phyloP scores from a whole-genome alignment of 2,329 filamentous ascomycete genomes.

The Cyphellophora europaea region DNA sequence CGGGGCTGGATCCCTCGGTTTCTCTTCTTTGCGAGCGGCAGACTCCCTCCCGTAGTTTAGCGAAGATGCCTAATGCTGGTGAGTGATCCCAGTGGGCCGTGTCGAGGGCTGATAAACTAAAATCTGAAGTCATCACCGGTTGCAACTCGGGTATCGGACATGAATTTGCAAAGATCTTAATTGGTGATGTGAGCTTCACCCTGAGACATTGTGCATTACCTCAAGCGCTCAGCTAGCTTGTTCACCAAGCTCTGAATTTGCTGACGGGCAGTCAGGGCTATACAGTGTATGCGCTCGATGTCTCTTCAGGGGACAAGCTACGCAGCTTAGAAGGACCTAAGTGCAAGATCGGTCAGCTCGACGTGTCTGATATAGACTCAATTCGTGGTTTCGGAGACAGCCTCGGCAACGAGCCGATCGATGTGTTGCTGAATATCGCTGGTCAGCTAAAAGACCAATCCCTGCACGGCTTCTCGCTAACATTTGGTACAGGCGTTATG shows the following conservation, averaged over 20 bases:
- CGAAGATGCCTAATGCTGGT: no score
- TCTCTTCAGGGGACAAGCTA: no score
- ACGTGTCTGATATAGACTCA: constrained; percentile 13
- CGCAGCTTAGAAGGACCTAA: no score
- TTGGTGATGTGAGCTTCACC: constrained; percentile 16
- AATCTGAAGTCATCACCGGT: constrained; percentile 32
- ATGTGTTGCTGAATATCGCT: constrained; percentile 17
- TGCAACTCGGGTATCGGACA: constrained; percentile 33
- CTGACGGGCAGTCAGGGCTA: constrained; percentile 19
- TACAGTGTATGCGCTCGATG: constrained; percentile 16
- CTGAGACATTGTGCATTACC: background rate
- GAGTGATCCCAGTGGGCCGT: no score
- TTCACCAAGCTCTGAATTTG: no score
- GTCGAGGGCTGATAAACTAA: no score
- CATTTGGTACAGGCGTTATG: no score
- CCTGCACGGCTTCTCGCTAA: no score
- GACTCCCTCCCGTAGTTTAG: no score
- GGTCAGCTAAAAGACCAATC: no score
- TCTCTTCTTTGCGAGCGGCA: no score
- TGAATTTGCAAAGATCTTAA: constrained; percentile 23
- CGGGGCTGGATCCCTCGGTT: no score
- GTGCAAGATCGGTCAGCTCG: constrained; percentile 8
- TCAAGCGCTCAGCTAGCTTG: constrained; percentile 6
- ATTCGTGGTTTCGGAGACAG: constrained; percentile 13
- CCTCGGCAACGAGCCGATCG: constrained; percentile 8